phyloP scores from a whole-genome alignment of 2,329 filamentous ascomycete species.

The Aspergillus sp. region DNA sequence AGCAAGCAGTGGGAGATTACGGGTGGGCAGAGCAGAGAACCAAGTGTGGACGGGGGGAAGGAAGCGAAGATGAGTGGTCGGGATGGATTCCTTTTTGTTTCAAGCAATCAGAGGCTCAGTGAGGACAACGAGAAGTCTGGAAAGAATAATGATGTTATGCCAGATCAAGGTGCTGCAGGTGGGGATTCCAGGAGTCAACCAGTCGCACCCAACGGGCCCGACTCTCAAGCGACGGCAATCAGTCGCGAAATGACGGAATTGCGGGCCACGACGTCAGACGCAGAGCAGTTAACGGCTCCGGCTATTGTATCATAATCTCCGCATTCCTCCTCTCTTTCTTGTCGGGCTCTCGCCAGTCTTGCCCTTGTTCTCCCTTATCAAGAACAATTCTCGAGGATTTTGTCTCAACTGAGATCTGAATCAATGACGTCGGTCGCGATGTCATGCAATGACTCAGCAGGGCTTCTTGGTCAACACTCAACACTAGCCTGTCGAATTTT shows the following conservation, averaged over 20 bases:
- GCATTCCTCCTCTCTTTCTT: background rate
- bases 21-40: background rate
- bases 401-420: conserved; percentile 1
- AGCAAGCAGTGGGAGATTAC: background rate
- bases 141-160: conserved; percentile 1
- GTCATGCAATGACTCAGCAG: conserved; percentile 16
- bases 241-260: conserved; percentile 1
- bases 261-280: conserved; percentile 5
- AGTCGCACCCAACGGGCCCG: background rate
- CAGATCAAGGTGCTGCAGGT: background rate
- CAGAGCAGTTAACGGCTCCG: background rate
- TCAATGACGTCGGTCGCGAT: conserved; percentile 14
- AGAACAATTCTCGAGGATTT: background rate
- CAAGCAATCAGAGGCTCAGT: background rate
- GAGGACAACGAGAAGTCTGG: background rate
- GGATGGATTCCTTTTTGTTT: background rate
- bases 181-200: conserved; percentile 5
- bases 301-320: conserved; percentile 2
- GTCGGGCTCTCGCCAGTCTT: background rate
- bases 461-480: background rate
- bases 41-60: background rate
- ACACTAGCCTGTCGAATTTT: background rate
- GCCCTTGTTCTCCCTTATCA: background rate
- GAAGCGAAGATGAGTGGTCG: conserved; percentile 2
- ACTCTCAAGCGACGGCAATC: background rate